phyloP scores from a whole-genome alignment of 495 filamentous ascomycete species.

The Xylaria venustula region DNA sequence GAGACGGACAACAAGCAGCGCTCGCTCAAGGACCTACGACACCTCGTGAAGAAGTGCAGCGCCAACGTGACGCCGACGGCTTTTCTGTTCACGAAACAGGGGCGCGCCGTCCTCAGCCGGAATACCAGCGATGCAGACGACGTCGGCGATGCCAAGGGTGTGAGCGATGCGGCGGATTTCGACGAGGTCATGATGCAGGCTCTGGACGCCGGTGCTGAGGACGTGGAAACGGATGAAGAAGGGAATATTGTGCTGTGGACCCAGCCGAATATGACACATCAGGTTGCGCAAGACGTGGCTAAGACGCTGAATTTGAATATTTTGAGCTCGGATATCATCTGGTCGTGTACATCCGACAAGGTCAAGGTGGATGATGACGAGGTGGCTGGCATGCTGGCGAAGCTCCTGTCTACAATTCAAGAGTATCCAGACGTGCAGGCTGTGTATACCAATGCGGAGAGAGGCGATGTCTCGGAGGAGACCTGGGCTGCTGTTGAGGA shows the following conservation, averaged over 20 bases:
- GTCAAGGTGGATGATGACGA: conserved; percentile 53
- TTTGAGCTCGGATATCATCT: conserved; percentile 74
- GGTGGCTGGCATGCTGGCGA: conserved; percentile 51
- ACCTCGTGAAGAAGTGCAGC: conserved; percentile 64
- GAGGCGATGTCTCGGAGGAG: conserved; percentile 43
- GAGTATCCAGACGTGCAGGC: conserved; percentile 66
- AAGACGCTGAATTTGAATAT: conserved; percentile 61
- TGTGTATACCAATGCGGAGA: conserved; percentile 62
- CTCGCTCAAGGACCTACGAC: conserved; percentile 67
- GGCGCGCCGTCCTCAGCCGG: conserved; percentile 64
- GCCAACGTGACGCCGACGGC: conserved; percentile 68
- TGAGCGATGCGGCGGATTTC: conserved; percentile 49
- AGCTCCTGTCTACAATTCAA: conserved; percentile 51
- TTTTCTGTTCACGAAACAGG: conserved; percentile 81
- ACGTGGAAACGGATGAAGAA: conserved; percentile 69
- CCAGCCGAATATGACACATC: conserved; percentile 65
- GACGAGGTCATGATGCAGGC: conserved; percentile 80
- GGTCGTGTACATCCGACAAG: conserved; percentile 77
- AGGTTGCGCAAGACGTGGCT: conserved; percentile 61
- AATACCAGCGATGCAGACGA: conserved; percentile 79
- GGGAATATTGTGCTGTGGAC: conserved; percentile 73
- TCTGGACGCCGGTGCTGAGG: conserved; percentile 81
- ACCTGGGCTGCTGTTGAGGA: conserved; percentile 51
- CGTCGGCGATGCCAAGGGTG: conserved; percentile 57
- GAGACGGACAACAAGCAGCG: conserved; percentile 79